Percentiles rank a stretch among this genome's conserved stretches.
Conservation (phyloP, 129 eudicot species). For the Flaveria linearis region DNA sequence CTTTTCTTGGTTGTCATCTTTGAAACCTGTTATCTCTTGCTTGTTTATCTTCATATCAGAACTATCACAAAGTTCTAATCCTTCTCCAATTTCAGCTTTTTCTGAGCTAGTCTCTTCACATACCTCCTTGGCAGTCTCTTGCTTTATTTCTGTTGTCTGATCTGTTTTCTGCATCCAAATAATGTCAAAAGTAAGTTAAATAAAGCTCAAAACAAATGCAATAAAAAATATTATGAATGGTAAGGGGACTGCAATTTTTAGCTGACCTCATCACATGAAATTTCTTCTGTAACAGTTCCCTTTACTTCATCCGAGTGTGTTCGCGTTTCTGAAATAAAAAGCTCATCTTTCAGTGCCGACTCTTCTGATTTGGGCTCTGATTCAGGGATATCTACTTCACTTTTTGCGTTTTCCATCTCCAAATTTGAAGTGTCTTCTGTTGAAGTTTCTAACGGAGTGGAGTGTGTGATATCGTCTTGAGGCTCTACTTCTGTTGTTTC, state of each 20-base stretch:
- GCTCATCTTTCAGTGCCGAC: conserved; percentile 23
- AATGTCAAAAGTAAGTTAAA: neutral
- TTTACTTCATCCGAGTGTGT: conserved; percentile 23
- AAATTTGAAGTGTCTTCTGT: conserved; percentile 17
- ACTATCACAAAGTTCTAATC: neutral
- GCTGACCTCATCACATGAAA: conserved; percentile 39
- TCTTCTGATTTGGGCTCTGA: conserved; percentile 27
- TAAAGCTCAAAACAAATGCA: conserved; percentile 3
- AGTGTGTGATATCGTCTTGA: conserved; percentile 25
- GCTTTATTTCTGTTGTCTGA: conserved; percentile 18
- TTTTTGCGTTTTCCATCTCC: conserved; percentile 23
- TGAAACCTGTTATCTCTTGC: neutral
- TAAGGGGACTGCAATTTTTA: neutral
- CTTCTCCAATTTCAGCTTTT: conserved; percentile 19
- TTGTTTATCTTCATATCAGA: conserved; percentile 5
- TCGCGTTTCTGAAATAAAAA: conserved; percentile 13
- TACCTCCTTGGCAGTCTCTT: conserved; percentile 18
- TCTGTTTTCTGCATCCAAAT: conserved; percentile 20
- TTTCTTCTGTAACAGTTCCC: conserved; percentile 3
- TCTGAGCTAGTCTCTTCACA: conserved; percentile 19
- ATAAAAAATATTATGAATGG: conserved; percentile 4
- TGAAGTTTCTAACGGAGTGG: conserved; percentile 16
- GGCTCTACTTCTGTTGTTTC: conserved; percentile 35
- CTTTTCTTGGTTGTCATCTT: conserved; percentile 7
- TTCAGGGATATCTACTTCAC: conserved; percentile 33